phyloP scores from a whole-genome alignment of 1,139 yeast species.

The Maudiozyma humilis region DNA sequence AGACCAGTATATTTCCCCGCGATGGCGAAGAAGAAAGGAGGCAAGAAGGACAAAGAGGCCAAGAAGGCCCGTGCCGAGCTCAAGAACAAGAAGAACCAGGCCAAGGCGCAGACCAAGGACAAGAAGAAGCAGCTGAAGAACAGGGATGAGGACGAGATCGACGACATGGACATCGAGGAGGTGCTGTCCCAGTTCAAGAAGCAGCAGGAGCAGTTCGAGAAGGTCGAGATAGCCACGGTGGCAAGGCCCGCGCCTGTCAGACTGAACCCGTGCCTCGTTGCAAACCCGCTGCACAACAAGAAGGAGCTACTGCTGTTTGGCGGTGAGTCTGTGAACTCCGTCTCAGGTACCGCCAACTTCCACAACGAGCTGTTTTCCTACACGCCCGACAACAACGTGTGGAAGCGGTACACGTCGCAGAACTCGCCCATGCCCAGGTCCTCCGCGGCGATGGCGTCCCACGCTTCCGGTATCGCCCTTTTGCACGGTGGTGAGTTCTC shows the following conservation, averaged over 20 bases:
- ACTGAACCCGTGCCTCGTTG: constrained; percentile 64
- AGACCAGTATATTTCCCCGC: too few species aligned
- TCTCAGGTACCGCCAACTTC: constrained; percentile 53
- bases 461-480: constrained; percentile 78
- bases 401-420: constrained; percentile 74
- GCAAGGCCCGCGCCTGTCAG: constrained; percentile 53
- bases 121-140: constrained; percentile 69
- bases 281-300: constrained; percentile 69
- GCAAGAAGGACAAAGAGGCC: constrained; percentile 77
- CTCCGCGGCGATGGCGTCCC: constrained; percentile 89
- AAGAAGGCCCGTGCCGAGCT: constrained; percentile 84
- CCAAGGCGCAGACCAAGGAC: too few species aligned
- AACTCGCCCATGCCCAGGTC: constrained; percentile 90
- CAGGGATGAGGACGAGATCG: constrained; percentile 81
- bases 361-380: constrained; percentile 75
- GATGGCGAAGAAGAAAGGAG: constrained; percentile 70
- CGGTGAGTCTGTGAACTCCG: constrained; percentile 56
- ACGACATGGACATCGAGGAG: constrained; percentile 81
- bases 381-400: constrained; percentile 65
- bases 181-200: constrained; percentile 68
- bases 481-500: constrained; percentile 96
- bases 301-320: constrained; percentile 79
- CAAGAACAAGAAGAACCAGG: constrained; percentile 66
- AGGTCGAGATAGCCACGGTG: constrained; percentile 53
- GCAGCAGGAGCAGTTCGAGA: constrained; percentile 72